Conservation (phyloP, 192 early-diverging fungal species). For the Paraglomus brasilianum region DNA sequence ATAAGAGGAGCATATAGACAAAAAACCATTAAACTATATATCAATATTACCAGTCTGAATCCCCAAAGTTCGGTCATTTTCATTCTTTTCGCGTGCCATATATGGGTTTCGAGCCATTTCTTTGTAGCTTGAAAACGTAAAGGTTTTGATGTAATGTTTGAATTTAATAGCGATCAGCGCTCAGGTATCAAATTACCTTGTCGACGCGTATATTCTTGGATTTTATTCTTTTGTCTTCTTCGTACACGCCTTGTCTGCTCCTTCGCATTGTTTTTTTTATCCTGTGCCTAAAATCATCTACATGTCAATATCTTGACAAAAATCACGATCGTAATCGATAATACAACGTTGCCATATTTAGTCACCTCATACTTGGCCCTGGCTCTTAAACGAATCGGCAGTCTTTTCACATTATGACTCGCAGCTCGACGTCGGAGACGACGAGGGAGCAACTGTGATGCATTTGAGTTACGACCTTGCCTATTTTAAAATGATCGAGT, state of each 20-base stretch:
- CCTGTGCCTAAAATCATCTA: no score
- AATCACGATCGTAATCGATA: not conserved
- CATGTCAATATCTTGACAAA: no score
- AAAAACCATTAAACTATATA: no score
- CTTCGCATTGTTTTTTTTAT: not conserved
- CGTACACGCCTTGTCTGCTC: not conserved
- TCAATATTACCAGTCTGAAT: conserved; percentile 60
- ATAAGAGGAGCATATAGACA: conserved; percentile 10
- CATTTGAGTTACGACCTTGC: conserved; percentile 54
- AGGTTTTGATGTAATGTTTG: not conserved
- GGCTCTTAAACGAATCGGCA: conserved; percentile 81
- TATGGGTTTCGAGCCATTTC: conserved; percentile 94
- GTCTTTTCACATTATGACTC: conserved; percentile 89
- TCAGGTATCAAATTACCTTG: not conserved
- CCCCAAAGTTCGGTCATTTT: conserved; percentile 89
- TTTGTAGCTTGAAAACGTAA: conserved; percentile 36
- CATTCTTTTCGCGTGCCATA: conserved; percentile 99
- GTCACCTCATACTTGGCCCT: conserved; percentile 70
- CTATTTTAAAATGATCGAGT: conserved; percentile 29
- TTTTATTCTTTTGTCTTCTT: conserved; percentile 10
- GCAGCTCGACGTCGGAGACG: conserved; percentile 92
- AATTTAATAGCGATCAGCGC: not conserved
- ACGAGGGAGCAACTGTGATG: conserved; percentile 89
- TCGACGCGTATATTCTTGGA: conserved; percentile 23
- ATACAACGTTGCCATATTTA: not conserved